phyloP scores from a whole-genome alignment of 1,139 yeast genomes.

The Candida glucosophila region DNA sequence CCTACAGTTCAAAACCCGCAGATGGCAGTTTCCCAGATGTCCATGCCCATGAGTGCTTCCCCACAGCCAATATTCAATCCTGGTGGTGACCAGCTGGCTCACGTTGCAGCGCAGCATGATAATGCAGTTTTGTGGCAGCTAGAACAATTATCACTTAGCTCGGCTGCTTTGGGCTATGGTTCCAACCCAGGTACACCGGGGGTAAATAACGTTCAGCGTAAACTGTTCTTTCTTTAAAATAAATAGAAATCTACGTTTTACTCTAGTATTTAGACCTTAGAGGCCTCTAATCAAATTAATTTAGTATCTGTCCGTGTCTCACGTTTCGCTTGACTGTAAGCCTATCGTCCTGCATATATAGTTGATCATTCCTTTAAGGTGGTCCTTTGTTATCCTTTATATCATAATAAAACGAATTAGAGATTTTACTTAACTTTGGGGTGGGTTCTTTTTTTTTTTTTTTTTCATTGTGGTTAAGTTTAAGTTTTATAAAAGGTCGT shows the following conservation, averaged over 20 bases:
- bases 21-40: constrained; percentile 1
- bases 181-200: constrained; percentile 39
- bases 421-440: too few species aligned
- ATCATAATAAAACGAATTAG: too few species aligned
- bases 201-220: constrained; percentile 11
- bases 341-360: too few species aligned
- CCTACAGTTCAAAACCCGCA: constrained; percentile 7
- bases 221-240: constrained; percentile 9
- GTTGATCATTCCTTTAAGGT: too few species aligned
- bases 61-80: constrained; percentile 2
- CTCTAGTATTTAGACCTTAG: too few species aligned
- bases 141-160: constrained; percentile 39
- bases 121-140: constrained; percentile 38
- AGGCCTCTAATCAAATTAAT: too few species aligned
- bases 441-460: too few species aligned
- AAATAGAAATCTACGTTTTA: background rate
- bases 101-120: constrained; percentile 22
- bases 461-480: too few species aligned
- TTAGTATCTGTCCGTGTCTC: too few species aligned
- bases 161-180: constrained; percentile 41
- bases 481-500: too few species aligned
- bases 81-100: constrained; percentile 5
- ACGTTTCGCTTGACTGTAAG: too few species aligned
- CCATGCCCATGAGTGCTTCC: constrained; percentile 4
- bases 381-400: too few species aligned